Conservation (phyloP, 1,284 basidiomycete genomes). For the Chalciporus sp. region DNA sequence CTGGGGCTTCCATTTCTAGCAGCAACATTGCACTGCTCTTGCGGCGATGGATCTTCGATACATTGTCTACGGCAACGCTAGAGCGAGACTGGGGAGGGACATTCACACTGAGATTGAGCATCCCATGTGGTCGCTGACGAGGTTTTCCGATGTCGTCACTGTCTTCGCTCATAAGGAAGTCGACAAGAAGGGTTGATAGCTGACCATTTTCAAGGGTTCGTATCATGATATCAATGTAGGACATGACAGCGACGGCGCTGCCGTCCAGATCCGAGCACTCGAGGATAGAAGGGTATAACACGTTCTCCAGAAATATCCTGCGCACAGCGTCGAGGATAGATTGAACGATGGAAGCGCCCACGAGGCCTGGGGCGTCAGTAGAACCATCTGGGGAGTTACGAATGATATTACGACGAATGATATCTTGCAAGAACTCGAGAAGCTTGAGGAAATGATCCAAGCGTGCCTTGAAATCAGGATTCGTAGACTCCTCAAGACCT, state of each 20-base stretch:
- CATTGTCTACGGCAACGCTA: constrained; percentile 35
- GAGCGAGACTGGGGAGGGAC: constrained; percentile 40
- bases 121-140: constrained; percentile 46
- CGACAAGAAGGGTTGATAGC: constrained; percentile 70
- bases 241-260: constrained; percentile 94
- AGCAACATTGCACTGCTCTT: constrained; percentile 86
- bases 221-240: constrained; percentile 92
- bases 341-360: constrained; percentile 79
- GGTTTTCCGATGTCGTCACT: constrained; percentile 60
- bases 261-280: constrained; percentile 94
- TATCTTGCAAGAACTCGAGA: constrained; percentile 91
- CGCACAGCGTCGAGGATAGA: constrained; percentile 83
- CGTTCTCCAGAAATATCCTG: constrained; percentile 89
- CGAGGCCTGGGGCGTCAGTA: constrained; percentile 59
- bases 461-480: constrained; percentile 75
- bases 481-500: constrained; percentile 76
- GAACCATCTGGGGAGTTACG: constrained; percentile 41
- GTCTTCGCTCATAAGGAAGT: constrained; percentile 83
- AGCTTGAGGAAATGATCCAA: constrained; percentile 90
- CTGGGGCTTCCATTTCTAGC: constrained; percentile 81
- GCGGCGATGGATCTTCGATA: constrained; percentile 55
- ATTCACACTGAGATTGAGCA: constrained; percentile 47
- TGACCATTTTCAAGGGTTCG: constrained; percentile 73
- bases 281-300: constrained; percentile 90
- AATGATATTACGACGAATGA: constrained; percentile 65